Evolutionary conservation across 306 rosid species (phyloP).

Genomic region (Prunus kanzakura): DNA sequence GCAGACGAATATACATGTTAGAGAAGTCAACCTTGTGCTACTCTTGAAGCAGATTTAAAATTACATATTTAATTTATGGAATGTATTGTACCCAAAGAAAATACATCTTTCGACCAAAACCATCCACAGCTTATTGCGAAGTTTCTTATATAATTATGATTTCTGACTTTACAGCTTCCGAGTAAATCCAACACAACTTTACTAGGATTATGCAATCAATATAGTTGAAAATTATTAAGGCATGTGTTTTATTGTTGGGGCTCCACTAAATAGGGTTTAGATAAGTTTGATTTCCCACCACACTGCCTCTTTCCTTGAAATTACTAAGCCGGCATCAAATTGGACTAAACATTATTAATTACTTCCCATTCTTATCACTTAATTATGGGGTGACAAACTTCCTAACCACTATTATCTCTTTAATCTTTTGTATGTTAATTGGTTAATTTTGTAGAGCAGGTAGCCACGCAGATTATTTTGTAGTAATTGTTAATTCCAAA

Average conservation of each 20-base stretch:
- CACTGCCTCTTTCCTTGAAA: neutral
- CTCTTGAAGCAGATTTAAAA: neutral
- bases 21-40: slow-evolving; percentile 21
- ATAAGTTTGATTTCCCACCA: neutral
- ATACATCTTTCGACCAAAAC: neutral
- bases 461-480: neutral
- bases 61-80: neutral
- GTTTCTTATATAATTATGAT: neutral
- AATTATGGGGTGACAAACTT: neutral
- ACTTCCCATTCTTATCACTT: neutral
- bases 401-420: neutral
- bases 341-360: neutral
- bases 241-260: neutral
- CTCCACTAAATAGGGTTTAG: neutral
- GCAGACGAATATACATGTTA: neutral
- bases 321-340: neutral
- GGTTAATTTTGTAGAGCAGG: neutral
- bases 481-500: neutral
- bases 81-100: neutral
- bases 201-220: neutral
- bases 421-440: neutral
- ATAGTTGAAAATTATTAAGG: neutral
- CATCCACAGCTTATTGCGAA: neutral
- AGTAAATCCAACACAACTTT: neutral
- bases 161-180: neutral